phyloP scores from a whole-genome alignment of 2,329 filamentous ascomycete species.

The Aureobasidium sp. region DNA sequence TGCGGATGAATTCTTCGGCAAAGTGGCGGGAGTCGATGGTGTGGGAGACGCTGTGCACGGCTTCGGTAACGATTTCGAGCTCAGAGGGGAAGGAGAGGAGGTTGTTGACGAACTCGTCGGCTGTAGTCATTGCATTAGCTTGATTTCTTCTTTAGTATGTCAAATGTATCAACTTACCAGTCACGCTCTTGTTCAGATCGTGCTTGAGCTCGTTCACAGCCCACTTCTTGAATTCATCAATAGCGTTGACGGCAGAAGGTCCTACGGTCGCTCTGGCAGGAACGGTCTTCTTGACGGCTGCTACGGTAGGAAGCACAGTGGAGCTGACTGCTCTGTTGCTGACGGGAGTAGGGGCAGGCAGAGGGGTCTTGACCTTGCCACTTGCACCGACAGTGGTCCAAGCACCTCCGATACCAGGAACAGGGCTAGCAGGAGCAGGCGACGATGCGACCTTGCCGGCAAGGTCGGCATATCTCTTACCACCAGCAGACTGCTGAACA shows the following conservation, averaged over 20 bases:
- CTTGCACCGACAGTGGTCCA: constrained; percentile 96
- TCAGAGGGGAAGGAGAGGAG: constrained; percentile 72
- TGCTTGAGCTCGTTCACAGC: constrained; percentile 69
- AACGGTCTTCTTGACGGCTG: constrained; percentile 25
- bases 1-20: constrained; percentile 86
- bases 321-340: constrained; percentile 42
- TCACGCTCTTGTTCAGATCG: constrained; percentile 61
- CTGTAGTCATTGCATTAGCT: constrained; percentile 36
- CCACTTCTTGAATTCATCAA: constrained; percentile 95
- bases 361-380: constrained; percentile 78
- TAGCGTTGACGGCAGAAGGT: constrained; percentile 53
- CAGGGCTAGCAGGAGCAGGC: constrained; percentile 30
- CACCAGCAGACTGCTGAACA: constrained; percentile 42
- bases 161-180: constrained; percentile 30
- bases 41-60: constrained; percentile 76
- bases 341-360: constrained; percentile 45
- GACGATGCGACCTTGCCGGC: constrained; percentile 63
- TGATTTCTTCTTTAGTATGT: neutral
- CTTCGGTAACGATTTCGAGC: constrained; percentile 76
- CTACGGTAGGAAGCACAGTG: constrained; percentile 31
- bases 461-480: constrained; percentile 91
- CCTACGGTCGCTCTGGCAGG: constrained; percentile 50
- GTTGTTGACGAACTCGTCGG: constrained; percentile 71
- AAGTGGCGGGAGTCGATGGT: constrained; percentile 92
- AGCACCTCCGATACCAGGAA: constrained; percentile 49